Evolutionary conservation across 2,329 filamentous ascomycete species (phyloP), one percentile per base, ranked within the genome.

Genomic region (Pseudocercospora vitis): DNA sequence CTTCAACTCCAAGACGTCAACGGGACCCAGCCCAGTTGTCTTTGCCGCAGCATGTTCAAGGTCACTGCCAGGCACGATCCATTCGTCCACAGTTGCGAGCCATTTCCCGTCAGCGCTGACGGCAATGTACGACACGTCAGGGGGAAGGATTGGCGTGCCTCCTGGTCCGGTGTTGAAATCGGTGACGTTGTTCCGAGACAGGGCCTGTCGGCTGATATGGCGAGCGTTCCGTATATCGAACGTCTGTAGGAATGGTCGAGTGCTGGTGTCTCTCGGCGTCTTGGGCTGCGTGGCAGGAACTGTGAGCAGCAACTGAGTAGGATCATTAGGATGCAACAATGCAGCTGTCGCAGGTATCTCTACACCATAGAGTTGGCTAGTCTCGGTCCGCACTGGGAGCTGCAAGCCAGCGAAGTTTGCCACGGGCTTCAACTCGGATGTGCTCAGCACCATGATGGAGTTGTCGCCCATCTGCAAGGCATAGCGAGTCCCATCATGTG

Each of bases 1-100:
- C 7, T 61, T 50, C 7, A 64, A 53, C 32, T 59, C 62, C 11
- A 68, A 64, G 45, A 73, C 66, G 37, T 74, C 71, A 3, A 53
- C 52, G 8, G 48, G 31, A 12, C 53, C 59, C 7, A 60, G 48
- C 4, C 44, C 52, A 24, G 51, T 33, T 4, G 53, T 58, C 24
- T 54, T 54, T 9, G 70, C 64, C 48, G 77, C 71, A 23, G 88
- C 70, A 52, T 80, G 79, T 32, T 82, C 79, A 11, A 88, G 72
- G 66, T 96, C 91, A 55, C 81, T 76, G 9, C 76, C 73, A 7
- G 88, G 83, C 1, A 91, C 91, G 48, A 81, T 80, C 94, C 94
- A 99, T 65, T 91, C 88, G 68, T 99, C 94, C 1, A 95, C 82
- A 1, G 90, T 96, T 3, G 88, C 91, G 53, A 99, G 80, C 91